Base-by-base conservation (phyloP, 208 protist genomes). In the Wallacemonas collosoma region DNA sequence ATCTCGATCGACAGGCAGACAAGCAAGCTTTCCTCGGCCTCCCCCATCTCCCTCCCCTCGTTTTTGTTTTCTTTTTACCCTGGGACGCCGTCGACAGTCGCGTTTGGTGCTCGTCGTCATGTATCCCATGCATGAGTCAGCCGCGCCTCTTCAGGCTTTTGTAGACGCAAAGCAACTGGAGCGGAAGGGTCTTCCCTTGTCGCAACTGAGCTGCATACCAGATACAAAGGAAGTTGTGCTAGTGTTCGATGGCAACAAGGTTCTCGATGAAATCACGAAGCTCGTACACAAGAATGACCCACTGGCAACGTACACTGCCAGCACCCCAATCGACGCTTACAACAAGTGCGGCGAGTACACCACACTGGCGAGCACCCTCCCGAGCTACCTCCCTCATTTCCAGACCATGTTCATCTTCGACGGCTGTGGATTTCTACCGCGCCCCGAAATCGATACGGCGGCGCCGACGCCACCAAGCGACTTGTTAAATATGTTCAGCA, bases 231-330 rank as follows among this genome's bases (percentile, higher is more conserved):
- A 84, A 14, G 80, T 96, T 5, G 75, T 75, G 35, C 68, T 96
- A 40, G 88, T 73, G 1, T 84, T 94, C 43, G 92, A 96, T 73
- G 92, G 92, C n/a, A 87, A 80, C 72, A 92, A 87, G 63, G 71
- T 96, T 55, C 81, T 96, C 58, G 86, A 94, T 47, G 77, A 88
- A 7, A 81, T 93, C 57, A 86, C 83, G n/a, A 68, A 85, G 39
- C 69, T 79, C 14, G 84, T 96, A 51, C 83, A 86, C 36, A 72
- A 76, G 38, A 75, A 79, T 2, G 81, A 85, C 51, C 77, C 79
- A 8, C 73, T 91, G 54, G 76, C 89, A 51, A 85, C 91, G n/a
- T 92, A 86, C 71, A 93, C 89, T 14, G 83, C 75, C 44, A 84
- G 87, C 48, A 90, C 80, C 17, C 89, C 92, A 2, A 79, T 81